A percentile compares a stretch with the other conserved stretches of the same genome.
Evolutionary conservation across 345 rosid genomes (phyloP).

Genomic region (Ailanthus altissimus): DNA sequence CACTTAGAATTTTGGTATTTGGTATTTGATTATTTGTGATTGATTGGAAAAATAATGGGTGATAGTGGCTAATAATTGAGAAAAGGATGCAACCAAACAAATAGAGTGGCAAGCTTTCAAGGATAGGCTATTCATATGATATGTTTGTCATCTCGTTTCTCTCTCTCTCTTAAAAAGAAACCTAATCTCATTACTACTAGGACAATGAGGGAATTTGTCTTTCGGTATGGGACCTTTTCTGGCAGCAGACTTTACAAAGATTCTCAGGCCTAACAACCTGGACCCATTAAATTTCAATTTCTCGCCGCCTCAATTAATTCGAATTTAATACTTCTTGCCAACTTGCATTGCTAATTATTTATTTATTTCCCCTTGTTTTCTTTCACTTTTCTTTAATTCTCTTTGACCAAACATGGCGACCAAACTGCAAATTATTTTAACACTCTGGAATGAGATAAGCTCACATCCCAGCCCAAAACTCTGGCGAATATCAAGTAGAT

Average conservation of each 20-base stretch:
- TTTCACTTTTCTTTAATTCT: not conserved
- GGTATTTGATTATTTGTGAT: not conserved
- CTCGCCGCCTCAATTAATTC: not conserved
- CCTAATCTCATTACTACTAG: no score
- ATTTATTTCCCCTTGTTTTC: no score
- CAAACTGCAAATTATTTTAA: not conserved
- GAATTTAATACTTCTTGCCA: not conserved
- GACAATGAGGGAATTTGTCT: not conserved
- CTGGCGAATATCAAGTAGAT: not conserved
- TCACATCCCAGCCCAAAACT: not conserved
- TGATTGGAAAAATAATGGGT: not conserved
- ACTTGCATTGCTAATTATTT: not conserved
- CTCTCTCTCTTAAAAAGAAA: no score
- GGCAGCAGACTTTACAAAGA: not conserved
- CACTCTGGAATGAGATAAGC: not conserved
- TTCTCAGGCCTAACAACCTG: not conserved
- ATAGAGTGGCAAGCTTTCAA: not conserved
- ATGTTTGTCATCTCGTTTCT: not conserved
- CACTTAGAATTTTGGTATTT: no score
- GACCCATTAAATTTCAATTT: not conserved
- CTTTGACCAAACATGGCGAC: no score
- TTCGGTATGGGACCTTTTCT: no score
- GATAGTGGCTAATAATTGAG: not conserved
- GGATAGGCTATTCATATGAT: not conserved
- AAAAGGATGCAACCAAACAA: not conserved